Evolutionary conservation across 2,329 filamentous ascomycete genomes (phyloP).

Genomic region (Venturia pyrina): DNA sequence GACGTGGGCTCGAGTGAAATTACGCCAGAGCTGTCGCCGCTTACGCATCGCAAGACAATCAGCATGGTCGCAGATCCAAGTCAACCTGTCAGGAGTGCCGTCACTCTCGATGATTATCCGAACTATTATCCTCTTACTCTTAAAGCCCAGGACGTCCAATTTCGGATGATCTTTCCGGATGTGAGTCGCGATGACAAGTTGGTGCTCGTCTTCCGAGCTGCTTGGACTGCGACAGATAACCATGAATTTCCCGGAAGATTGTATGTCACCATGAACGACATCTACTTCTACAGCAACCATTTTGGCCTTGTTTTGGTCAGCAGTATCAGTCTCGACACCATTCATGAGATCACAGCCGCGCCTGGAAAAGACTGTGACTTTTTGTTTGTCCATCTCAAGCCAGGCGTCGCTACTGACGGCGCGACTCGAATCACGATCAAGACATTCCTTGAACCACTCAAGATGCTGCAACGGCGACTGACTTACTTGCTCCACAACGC

Average conservation of each 20-base stretch:
- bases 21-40: neutral
- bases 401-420: conserved; percentile 42
- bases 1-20: neutral
- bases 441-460: conserved; percentile 81
- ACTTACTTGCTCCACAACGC: conserved; percentile 79
- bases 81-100: neutral
- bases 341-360: conserved; percentile 82
- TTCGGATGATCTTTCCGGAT: conserved; percentile 79
- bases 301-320: conserved; percentile 83
- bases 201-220: conserved; percentile 84
- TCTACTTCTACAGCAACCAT: conserved; percentile 96
- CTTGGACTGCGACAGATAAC: conserved; percentile 69
- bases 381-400: conserved; percentile 71
- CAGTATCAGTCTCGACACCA: conserved; percentile 60
- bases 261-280: conserved; percentile 75
- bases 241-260: conserved; percentile 75
- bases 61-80: conserved; percentile 7
- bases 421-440: conserved; percentile 77
- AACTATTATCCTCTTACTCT: conserved; percentile 72
- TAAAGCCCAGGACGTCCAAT: conserved; percentile 82
- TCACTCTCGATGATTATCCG: conserved; percentile 40
- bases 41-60: conserved; percentile 12
- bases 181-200: conserved; percentile 70
- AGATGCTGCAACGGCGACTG: conserved; percentile 69
- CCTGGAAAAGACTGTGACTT: conserved; percentile 89